Base-by-base conservation (phyloP, 2,329 filamentous ascomycete genomes). In the Trichoderma atroviride region DNA sequence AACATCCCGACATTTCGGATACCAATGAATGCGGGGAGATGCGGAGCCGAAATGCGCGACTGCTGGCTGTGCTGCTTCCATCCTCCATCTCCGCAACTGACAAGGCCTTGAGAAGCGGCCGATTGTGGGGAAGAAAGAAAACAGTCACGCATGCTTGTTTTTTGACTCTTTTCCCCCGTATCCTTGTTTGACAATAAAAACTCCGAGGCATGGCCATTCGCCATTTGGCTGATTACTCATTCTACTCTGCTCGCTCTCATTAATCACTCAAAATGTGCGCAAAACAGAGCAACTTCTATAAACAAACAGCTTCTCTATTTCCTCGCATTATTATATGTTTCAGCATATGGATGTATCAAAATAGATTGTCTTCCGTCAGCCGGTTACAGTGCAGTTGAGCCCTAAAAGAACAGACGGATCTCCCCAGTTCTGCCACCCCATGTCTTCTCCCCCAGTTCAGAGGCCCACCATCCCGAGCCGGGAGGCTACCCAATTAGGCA, bases 11-110 rank as follows among this genome's bases (percentile, higher is more conserved):
- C 53, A 52, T 52, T 57, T 50, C 55, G 64, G 64, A 29, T 57
- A 58, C 53, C 24, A 55, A 24, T 53, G 47, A 56, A 61, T 69
- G 67, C 67, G 67, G 67, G 67, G 67, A 69, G 67, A 64, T 69
- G 67, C 67, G 67, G 67, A 69, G 67, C 67, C 67, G 67, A 69
- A 63, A 37, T 27, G 53, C 22, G 64, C 55, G 65, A 35, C n/a
- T 61, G 37, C 5, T 50, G 24, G 50, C 22, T 47, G 40, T 53
- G 60, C 29, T 50, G 14, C 59, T 16, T 69, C 27, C 27, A 27
- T 27, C 27, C 27, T 27, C 27, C 27, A 27, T 27, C 53, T 68
- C 65, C 65, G 50, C 65, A 68, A 68, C 33, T 55, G 47, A 67
- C 64, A 59, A 58, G 64, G 40, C 43, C 43, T 24, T 35, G 31